Conservation (phyloP, 2,329 filamentous ascomycete genomes). For the Elsinoe batatas region DNA sequence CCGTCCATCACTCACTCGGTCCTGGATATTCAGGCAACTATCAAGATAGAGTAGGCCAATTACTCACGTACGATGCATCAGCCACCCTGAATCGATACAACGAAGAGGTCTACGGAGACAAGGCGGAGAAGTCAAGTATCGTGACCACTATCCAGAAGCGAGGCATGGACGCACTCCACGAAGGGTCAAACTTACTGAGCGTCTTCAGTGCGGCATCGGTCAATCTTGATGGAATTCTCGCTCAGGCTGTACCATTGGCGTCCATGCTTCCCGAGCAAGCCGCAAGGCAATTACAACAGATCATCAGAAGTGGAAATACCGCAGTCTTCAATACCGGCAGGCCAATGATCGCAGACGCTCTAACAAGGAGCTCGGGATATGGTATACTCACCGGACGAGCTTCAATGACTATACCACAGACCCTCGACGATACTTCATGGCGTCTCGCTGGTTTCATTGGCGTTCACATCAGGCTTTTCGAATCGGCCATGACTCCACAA, state of each 20-base stretch:
- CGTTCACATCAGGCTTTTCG: constrained; percentile 72
- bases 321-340: constrained; percentile 83
- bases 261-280: constrained; percentile 68
- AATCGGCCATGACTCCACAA: constrained; percentile 60
- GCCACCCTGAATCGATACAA: constrained; percentile 84
- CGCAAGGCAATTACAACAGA: constrained; percentile 55
- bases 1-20: constrained; percentile 82
- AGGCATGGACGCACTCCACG: constrained; percentile 70
- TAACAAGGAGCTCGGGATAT: constrained; percentile 72
- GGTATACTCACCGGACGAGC: constrained; percentile 75
- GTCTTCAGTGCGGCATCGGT: constrained; percentile 73
- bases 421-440: constrained; percentile 89
- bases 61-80: constrained; percentile 92
- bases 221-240: constrained; percentile 49
- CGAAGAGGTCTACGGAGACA: constrained; percentile 79
- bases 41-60: constrained; percentile 88
- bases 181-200: constrained; percentile 72
- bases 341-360: constrained; percentile 76
- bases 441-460: constrained; percentile 83
- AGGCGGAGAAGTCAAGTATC: constrained; percentile 86
- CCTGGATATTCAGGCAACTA: constrained; percentile 92
- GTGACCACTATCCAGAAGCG: constrained; percentile 77
- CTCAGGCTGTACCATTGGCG: constrained; percentile 41
- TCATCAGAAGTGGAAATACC: constrained; percentile 63
- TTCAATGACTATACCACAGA: constrained; percentile 68